Conservation (phyloP, 176 grass and related monocot species). For the Phragmites australis region DNA sequence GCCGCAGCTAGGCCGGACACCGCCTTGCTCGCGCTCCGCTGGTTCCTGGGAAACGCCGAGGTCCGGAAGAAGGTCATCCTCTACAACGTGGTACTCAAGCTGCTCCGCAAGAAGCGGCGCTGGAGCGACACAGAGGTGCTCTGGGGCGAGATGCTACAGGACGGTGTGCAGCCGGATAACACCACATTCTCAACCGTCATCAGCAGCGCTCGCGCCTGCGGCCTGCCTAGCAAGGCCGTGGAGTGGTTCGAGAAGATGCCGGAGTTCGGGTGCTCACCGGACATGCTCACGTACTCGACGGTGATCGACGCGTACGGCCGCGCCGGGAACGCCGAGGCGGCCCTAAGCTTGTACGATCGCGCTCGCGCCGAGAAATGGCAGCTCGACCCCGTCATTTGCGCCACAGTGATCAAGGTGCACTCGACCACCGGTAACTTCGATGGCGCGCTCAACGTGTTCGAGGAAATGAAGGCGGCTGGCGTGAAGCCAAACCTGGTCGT, state of each 20-base stretch:
- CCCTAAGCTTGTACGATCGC: constrained; percentile 71
- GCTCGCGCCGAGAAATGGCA: constrained; percentile 63
- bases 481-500: constrained; percentile 77
- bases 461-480: constrained; percentile 85
- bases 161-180: constrained; percentile 64
- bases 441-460: constrained; percentile 75
- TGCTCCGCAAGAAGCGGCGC: constrained; percentile 62
- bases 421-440: constrained; percentile 70
- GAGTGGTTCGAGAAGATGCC: constrained; percentile 98
- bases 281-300: constrained; percentile 64
- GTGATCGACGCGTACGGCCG: constrained; percentile 82
- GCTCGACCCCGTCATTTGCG: constrained; percentile 66
- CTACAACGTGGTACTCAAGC: constrained; percentile 88
- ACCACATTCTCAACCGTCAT: constrained; percentile 83
- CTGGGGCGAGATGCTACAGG: constrained; percentile 65
- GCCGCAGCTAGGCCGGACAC: constrained; percentile 37
- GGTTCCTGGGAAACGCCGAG: constrained; percentile 64
- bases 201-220: constrained; percentile 71
- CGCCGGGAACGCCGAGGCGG: constrained; percentile 60
- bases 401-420: constrained; percentile 72
- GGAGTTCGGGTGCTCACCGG: constrained; percentile 64
- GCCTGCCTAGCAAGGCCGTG: constrained; percentile 58
- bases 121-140: constrained; percentile 66
- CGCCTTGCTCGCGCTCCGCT: constrained; percentile 65
- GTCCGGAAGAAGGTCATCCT: constrained; percentile 65